A percentile compares a stretch with the other conserved stretches of the same genome.
Evolutionary conservation across 192 early-diverging fungal species (phyloP).

Genomic region (Coemansia sp.): DNA sequence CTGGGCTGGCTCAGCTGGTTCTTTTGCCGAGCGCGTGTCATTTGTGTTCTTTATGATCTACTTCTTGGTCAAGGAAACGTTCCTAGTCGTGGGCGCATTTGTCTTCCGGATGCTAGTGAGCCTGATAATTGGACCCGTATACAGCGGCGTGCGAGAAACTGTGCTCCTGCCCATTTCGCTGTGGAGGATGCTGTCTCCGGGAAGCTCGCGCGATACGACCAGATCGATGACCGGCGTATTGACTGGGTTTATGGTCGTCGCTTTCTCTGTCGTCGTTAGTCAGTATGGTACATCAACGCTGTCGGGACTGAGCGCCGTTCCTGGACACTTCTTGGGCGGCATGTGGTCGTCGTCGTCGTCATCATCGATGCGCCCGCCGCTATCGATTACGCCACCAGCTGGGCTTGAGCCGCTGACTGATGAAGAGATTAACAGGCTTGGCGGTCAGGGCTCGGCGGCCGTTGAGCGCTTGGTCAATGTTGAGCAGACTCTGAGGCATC

Average conservation of each 20-base stretch:
- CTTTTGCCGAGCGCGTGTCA: conserved; percentile 36
- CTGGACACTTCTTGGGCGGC: neutral
- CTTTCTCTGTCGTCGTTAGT: conserved; percentile 30
- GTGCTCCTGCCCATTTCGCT: conserved; percentile 30
- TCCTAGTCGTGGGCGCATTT: conserved; percentile 21
- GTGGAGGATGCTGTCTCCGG: conserved; percentile 23
- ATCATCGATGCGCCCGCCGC: neutral
- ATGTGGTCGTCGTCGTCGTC: neutral
- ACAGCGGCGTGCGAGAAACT: conserved; percentile 31
- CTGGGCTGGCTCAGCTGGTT: conserved; percentile 40
- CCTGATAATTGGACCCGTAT: conserved; percentile 28
- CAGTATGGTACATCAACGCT: conserved; percentile 31
- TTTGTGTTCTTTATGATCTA: conserved; percentile 51
- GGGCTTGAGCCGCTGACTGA: conserved; percentile 32
- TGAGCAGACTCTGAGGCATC: conserved; percentile 43
- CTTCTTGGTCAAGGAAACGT: conserved; percentile 49
- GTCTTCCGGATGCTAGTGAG: conserved; percentile 16
- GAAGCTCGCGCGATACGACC: conserved; percentile 22
- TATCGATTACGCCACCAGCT: conserved; percentile 3
- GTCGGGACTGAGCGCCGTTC: conserved; percentile 11
- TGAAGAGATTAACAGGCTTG: conserved; percentile 32
- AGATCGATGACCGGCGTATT: conserved; percentile 29
- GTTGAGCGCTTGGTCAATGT: conserved; percentile 38
- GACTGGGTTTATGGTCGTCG: conserved; percentile 31
- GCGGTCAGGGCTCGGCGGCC: conserved; percentile 34